These are phyloP conservation scores for Apiospora phragmitis DNA, from an alignment of 2,329 filamentous ascomycete species.

Conservation along the genomic window DNA sequence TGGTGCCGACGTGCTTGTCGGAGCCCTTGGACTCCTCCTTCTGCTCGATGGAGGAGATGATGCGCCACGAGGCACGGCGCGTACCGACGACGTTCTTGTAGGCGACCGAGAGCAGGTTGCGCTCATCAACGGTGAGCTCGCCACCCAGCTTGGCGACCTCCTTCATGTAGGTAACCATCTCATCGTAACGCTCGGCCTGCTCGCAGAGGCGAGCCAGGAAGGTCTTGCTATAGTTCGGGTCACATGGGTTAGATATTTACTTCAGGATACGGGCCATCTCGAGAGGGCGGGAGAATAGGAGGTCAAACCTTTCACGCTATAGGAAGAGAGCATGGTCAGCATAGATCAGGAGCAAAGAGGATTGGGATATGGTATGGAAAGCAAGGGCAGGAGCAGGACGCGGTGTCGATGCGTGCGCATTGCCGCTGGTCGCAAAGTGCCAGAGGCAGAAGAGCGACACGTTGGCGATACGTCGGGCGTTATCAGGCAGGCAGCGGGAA, in stretches of 20 bases:
- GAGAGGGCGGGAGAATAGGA: neutral
- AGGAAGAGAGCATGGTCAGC: slow-evolving; percentile 32
- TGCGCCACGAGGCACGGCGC: slow-evolving; percentile 97
- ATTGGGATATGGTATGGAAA: neutral
- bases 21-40: slow-evolving; percentile 99
- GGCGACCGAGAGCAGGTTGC: slow-evolving; percentile 96
- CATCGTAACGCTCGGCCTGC: slow-evolving; percentile 99
- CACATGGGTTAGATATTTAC: slow-evolving; percentile 14
- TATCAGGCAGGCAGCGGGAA: neutral
- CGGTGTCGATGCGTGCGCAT: neutral
- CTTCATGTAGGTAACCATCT: slow-evolving; percentile 99
- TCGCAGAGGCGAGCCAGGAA: slow-evolving; percentile 99
- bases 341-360: neutral
- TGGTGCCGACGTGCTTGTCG: slow-evolving; percentile 90
- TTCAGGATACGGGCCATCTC: slow-evolving; percentile 2
- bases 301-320: slow-evolving; percentile 69
- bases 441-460: neutral
- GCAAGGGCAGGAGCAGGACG: neutral
- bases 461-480: neutral
- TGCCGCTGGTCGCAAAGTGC: neutral
- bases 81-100: slow-evolving; percentile 99
- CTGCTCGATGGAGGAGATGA: slow-evolving; percentile 99
- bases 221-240: slow-evolving; percentile 74
- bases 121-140: slow-evolving; percentile 92
- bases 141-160: slow-evolving; percentile 88